phyloP scores from a whole-genome alignment of 1,284 basidiomycete genomes.

The Ganoderma lucidum region DNA sequence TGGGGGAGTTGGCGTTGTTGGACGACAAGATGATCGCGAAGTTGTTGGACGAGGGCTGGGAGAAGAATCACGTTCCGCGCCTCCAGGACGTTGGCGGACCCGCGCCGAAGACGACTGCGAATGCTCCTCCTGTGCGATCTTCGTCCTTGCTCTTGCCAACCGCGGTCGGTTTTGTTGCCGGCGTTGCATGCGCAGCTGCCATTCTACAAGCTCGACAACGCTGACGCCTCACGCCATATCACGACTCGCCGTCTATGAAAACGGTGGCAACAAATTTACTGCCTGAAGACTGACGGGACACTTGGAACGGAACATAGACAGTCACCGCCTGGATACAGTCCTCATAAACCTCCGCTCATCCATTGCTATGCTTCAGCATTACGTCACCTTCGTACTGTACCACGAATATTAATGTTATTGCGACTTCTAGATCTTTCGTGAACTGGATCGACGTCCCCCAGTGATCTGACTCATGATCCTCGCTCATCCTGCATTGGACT shows the following conservation, averaged over 20 bases:
- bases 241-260: conserved; percentile 4
- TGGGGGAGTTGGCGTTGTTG: conserved; percentile 78
- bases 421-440: conserved; percentile 20
- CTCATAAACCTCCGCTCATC: not conserved
- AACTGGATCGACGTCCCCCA: not conserved
- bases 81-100: conserved; percentile 53
- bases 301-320: conserved; percentile 14
- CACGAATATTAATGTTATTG: not conserved
- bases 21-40: conserved; percentile 67
- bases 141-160: conserved; percentile 34
- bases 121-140: conserved; percentile 19
- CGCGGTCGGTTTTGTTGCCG: conserved; percentile 45
- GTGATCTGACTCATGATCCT: not conserved
- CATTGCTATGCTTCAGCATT: not conserved
- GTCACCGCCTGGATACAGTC: not conserved
- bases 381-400: conserved; percentile 5
- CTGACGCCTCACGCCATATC: conserved; percentile 14
- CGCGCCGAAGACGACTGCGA: conserved; percentile 25
- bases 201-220: conserved; percentile 32
- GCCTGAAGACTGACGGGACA: conserved; percentile 7
- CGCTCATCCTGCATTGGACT: not conserved
- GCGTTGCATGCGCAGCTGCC: conserved; percentile 40
- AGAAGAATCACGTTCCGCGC: conserved; percentile 60
- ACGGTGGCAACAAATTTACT: not conserved
- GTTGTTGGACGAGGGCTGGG: conserved; percentile 77